Evolutionary conservation across 139 green algal species (phyloP).

Genomic region (Picochlorum sp.): DNA sequence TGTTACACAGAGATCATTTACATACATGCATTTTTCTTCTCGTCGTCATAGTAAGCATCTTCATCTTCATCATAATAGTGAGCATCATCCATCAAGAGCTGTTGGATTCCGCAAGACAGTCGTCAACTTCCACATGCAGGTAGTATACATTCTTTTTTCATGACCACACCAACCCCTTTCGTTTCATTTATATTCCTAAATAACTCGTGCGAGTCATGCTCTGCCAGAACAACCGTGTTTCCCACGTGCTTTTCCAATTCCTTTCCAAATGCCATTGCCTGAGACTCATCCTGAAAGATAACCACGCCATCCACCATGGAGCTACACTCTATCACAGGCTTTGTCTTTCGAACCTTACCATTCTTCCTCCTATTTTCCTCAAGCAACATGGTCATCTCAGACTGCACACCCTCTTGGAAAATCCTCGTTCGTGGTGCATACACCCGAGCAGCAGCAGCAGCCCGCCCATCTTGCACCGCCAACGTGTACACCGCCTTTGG

Average conservation of each 20-base stretch:
- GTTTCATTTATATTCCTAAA: conserved; percentile 48
- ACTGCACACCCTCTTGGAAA: conserved; percentile 21
- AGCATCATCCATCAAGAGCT: conserved; percentile 14
- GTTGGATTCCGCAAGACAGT: conserved; percentile 23
- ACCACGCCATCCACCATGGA: conserved; percentile 53
- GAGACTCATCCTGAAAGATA: conserved; percentile 42
- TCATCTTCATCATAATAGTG: too few species aligned
- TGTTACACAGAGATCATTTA: too few species aligned
- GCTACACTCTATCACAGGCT: conserved; percentile 25
- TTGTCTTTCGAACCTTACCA: conserved; percentile 6
- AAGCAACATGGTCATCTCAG: conserved; percentile 50
- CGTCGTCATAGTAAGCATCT: too few species aligned
- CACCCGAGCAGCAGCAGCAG: background rate
- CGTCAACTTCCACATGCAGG: conserved; percentile 47
- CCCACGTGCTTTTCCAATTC: conserved; percentile 36
- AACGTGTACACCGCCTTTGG: conserved; percentile 58
- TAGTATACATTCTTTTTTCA: conserved; percentile 24
- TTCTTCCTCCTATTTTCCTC: conserved; percentile 19
- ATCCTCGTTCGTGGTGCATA: conserved; percentile 53
- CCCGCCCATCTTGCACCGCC: conserved; percentile 4
- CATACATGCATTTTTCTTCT: too few species aligned
- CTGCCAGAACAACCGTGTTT: conserved; percentile 27
- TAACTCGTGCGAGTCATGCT: conserved; percentile 45
- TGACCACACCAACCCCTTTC: conserved; percentile 45
- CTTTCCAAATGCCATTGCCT: conserved; percentile 43